phyloP scores from a whole-genome alignment of 345 rosid species.

The Gossypium mustelinum region DNA sequence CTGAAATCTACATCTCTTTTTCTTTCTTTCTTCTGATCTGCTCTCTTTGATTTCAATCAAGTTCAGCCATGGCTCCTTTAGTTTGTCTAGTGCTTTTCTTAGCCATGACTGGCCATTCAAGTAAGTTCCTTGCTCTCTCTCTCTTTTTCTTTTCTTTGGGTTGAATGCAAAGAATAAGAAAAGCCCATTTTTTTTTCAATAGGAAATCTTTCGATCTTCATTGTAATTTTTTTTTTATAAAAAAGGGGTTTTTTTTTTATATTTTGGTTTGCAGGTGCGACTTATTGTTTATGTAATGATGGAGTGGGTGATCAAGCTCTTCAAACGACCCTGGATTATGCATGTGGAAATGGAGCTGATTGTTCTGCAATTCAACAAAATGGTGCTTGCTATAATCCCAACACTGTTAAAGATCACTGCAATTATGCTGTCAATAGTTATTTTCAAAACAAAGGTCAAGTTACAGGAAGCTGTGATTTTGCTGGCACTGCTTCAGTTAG shows the following conservation, averaged over 20 bases:
- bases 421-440: constrained; percentile 83
- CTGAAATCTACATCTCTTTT: constrained; percentile 22
- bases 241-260: not conserved
- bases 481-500: constrained; percentile 56
- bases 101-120: constrained; percentile 57
- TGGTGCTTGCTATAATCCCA: constrained; percentile 77
- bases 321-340: constrained; percentile 77
- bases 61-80: constrained; percentile 48
- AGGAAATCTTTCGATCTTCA: not conserved
- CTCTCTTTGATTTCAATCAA: not conserved
- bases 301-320: constrained; percentile 43
- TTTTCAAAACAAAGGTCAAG: constrained; percentile 63
- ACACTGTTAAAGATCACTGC: constrained; percentile 84
- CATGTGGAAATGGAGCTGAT: constrained; percentile 88
- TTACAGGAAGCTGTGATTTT: constrained; percentile 66
- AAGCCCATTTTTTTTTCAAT: not conserved
- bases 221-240: too few relatives aligned
- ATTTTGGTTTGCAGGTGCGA: constrained; percentile 39
- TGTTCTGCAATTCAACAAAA: constrained; percentile 48
- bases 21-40: too few relatives aligned
- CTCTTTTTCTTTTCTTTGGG: not conserved
- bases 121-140: constrained; percentile 37
- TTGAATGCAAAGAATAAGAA: constrained; percentile 1
- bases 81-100: constrained; percentile 43
- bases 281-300: constrained; percentile 71